Evolutionary conservation across 2,329 filamentous ascomycete genomes (phyloP), one percentile per base, ranked within the genome.

Genomic region (Emergomyces pasteurianus): DNA sequence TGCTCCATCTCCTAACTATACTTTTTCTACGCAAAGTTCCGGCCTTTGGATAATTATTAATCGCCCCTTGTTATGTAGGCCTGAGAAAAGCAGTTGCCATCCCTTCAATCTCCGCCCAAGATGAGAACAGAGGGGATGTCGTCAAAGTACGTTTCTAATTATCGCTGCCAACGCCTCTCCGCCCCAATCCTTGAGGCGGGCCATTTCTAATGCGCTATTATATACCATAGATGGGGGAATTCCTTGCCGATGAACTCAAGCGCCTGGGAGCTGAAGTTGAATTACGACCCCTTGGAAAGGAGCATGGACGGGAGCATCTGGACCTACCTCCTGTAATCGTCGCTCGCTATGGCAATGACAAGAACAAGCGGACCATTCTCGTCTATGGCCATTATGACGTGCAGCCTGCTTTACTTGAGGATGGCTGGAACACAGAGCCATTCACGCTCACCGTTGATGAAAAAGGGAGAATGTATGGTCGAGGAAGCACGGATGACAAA

Each of bases 381-480:
- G 90, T 99, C 54, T 99, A 99, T 72, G 94, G 94, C 55, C 94
- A 99, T 80, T 99, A 99, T 79, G 94, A 99, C 74, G 94, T 99
- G 42, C 94, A 99, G 78, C 94, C 94, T 31, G 94, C 94, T 40
- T 83, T 92, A 72, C 89, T 89, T 80, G 89, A 88, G 67, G 94
- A 99, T 69, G 94, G 94, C 66, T 99, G 94, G 94, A 86, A 87
- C 59, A 96, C 92, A 2, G 89, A 97, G 74, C 94, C 94, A 6
- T 99, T 97, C 75, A 86, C 89, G 63, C 82, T 99, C 65, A 88
- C 83, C 34, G 83, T 97, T 62, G 92, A 95, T 72, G 86, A 91
- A 65, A 89, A 96, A 77, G 92, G 86, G 64, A 87, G 92, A 71
- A 99, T 99, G 94, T 96, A 88, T 70, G 94, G 94, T 63, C 89